Conservation (phyloP, 108 stramenopile genomes). For the Cyclotella atomus region DNA sequence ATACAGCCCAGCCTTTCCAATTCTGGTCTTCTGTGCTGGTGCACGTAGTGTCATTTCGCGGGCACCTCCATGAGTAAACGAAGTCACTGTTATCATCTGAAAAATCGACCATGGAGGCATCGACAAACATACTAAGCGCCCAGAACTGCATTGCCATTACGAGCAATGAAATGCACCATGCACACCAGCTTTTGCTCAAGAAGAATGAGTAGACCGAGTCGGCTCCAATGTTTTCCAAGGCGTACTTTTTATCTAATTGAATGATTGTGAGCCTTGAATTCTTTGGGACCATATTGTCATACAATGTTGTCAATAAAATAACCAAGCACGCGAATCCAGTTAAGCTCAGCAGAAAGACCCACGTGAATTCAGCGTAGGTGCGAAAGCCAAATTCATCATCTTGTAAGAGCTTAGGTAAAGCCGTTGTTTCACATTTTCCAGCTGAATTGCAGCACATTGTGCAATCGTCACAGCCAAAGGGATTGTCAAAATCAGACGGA, state of each 20-base stretch:
- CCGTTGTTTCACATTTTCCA: not conserved
- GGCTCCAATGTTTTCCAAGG: not conserved
- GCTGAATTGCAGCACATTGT: conserved; percentile 12
- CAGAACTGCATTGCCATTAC: not conserved
- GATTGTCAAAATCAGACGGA: not conserved
- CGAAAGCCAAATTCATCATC: not conserved
- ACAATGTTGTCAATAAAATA: not conserved
- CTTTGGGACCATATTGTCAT: not conserved
- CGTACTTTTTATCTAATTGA: not conserved
- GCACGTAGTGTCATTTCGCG: not conserved
- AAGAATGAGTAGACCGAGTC: not conserved
- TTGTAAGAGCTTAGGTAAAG: not conserved
- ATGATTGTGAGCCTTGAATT: not conserved
- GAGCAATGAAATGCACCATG: not conserved
- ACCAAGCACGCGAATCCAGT: not conserved
- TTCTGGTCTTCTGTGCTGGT: not conserved
- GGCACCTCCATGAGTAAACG: conserved; percentile 16
- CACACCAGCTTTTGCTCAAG: not conserved
- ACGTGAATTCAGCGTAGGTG: not conserved
- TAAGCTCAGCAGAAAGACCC: not conserved
- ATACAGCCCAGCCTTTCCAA: conserved; percentile 2
- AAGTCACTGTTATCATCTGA: conserved; percentile 4
- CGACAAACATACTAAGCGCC: conserved; percentile 7
- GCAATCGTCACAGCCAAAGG: conserved; percentile 5
- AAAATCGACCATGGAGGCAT: not conserved